These are phyloP conservation scores for Pseudonitzschia delicatissima DNA, from an alignment of 108 stramenopile species.

Conservation along the genomic window DNA sequence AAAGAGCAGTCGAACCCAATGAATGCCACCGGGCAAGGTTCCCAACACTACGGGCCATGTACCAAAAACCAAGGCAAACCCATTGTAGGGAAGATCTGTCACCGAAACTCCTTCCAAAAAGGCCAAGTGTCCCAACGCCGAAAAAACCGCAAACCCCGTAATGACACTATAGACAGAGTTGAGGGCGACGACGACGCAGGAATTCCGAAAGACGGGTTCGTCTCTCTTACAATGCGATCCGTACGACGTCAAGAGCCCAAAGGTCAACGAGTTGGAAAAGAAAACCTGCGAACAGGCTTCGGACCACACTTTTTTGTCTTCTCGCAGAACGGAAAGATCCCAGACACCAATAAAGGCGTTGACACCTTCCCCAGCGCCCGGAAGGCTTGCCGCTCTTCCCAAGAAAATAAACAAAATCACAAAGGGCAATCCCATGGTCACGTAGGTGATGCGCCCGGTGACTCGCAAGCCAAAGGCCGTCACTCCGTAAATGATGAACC, in stretches of 20 bases:
- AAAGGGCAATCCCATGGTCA: conserved; percentile 54
- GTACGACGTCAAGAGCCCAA: conserved; percentile 64
- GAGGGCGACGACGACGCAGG: conserved; percentile 39
- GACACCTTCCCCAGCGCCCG: conserved; percentile 41
- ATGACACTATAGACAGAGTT: conserved; percentile 54
- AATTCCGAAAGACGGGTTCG: conserved; percentile 48
- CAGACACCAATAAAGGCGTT: conserved; percentile 45
- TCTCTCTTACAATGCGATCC: conserved; percentile 43
- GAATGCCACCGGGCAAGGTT: conserved; percentile 45
- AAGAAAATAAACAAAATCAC: conserved; percentile 51
- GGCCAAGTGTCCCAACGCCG: conserved; percentile 48
- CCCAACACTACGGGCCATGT: conserved; percentile 55
- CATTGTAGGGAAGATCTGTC: conserved; percentile 21
- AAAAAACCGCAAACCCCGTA: conserved; percentile 65
- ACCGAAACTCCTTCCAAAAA: conserved; percentile 21
- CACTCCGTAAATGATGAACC: conserved; percentile 34
- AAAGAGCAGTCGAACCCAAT: conserved; percentile 55
- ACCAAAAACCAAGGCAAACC: conserved; percentile 49
- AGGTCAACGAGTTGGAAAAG: conserved; percentile 51
- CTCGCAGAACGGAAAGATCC: conserved; percentile 39
- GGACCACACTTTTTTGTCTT: conserved; percentile 48
- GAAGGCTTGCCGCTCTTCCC: conserved; percentile 36
- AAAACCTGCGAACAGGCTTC: conserved; percentile 63
- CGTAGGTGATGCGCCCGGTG: conserved; percentile 54
- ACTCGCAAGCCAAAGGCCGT: conserved; percentile 46